A percentile compares a stretch with the other conserved stretches of the same genome.
phyloP scores from a whole-genome alignment of 768 basidiomycete genomes.

The Phlebiopsis flavidoalba region DNA sequence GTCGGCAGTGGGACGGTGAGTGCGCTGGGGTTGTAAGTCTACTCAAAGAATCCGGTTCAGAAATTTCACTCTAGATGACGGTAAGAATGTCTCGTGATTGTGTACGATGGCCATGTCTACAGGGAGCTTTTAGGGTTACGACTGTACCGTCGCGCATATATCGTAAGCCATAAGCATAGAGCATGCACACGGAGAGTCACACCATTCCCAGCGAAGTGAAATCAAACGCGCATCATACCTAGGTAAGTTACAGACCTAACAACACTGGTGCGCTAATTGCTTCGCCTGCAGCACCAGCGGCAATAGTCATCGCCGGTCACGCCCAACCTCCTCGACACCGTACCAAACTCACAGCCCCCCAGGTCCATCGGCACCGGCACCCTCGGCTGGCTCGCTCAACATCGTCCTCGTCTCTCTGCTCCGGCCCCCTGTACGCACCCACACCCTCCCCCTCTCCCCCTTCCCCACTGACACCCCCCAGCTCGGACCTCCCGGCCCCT shows the following conservation, averaged over 20 bases:
- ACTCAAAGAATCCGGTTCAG: background rate
- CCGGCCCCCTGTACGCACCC: slow-evolving; percentile 58
- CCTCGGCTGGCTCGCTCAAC: slow-evolving; percentile 83
- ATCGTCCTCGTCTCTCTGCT: slow-evolving; percentile 81
- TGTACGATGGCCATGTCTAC: no score
- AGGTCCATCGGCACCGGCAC: slow-evolving; percentile 71
- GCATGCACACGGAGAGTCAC: no score
- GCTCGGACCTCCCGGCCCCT: slow-evolving; percentile 59
- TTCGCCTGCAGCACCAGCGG: slow-evolving; percentile 36
- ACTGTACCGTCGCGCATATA: slow-evolving; percentile 78
- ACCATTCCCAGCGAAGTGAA: slow-evolving; percentile 54
- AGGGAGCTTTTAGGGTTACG: slow-evolving; percentile 43
- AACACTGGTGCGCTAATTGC: no score
- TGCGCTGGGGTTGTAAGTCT: background rate
- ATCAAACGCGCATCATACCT: slow-evolving; percentile 77
- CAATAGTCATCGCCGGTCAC: slow-evolving; percentile 51
- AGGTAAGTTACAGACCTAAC: background rate
- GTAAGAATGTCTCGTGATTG: no score
- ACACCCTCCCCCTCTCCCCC: no score
- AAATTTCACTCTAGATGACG: background rate
- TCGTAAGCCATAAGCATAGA: slow-evolving; percentile 44
- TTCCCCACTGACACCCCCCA: slow-evolving; percentile 18
- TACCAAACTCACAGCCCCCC: background rate
- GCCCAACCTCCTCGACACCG: background rate
- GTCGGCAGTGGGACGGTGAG: slow-evolving; percentile 87